Evolutionary conservation across 495 filamentous ascomycete species (phyloP), one percentile per base, ranked within the genome.

Genomic region (Aspergillus steynii): DNA sequence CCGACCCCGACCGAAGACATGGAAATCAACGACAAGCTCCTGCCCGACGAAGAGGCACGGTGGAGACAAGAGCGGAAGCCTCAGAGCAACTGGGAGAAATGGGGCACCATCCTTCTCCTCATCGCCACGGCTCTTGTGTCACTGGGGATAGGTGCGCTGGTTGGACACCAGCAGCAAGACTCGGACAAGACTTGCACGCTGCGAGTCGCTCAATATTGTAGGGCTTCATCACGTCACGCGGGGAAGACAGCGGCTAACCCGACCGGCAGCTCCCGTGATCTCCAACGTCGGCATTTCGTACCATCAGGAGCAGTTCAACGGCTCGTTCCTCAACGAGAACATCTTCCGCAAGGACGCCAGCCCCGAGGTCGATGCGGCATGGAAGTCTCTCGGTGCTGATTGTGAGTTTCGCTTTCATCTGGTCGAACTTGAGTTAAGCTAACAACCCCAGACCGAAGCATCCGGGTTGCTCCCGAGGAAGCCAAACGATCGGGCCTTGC

Each of bases 281-380:
- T 53, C 51, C 27, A 29, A 53, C 28, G 29, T 53, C 26, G 15
- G 29, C 25, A 29, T 53, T 7, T n/a, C 27, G 2, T 53, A 53
- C 29, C 51, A 53, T n/a, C 26, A 53, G 6, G 27, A 77, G 27
- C 58, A 50, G 3, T 83, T 80, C 66, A 83, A 85, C 63, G 82
- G 83, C 25, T 81, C 82, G 0, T 74, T 85, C 6, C 42, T 85
- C 26, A 76, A 83, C 20, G 78, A 83, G 55, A 82, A 82, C 52
- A 70, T 79, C 29, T 87, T 77, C 65, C 80, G 84, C 12, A 73
- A 79, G 55, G 61, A 74, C 34, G 81, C 79, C 0, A 74, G 79
- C n/a, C 80, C 81, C 1, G 82, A 83, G 58, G 82, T 85, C 2
- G 85, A 87, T 63, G 82, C 76, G 4, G 84, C 83, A 4, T 87